Percentiles rank a stretch among this genome's conserved stretches.
Conservation (phyloP, 306 rosid species). For the Delonix regia region DNA sequence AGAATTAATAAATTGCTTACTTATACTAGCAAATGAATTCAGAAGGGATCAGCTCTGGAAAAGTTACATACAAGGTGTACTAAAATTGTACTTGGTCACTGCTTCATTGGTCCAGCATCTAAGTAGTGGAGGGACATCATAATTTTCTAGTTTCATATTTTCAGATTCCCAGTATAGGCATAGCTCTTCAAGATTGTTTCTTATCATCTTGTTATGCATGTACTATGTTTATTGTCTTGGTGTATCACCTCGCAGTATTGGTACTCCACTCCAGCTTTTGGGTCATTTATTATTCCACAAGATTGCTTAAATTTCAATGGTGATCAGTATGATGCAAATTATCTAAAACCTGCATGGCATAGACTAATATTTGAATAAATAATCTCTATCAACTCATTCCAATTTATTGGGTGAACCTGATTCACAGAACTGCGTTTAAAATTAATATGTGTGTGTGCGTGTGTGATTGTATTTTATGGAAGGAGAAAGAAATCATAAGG, state of each 20-base stretch:
- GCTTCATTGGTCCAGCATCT: background rate
- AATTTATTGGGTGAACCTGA: conserved; percentile 10
- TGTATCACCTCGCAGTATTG: background rate
- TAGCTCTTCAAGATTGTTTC: background rate
- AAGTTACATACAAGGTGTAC: background rate
- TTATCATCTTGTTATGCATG: background rate
- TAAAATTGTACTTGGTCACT: background rate
- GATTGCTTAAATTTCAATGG: background rate
- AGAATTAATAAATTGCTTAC: background rate
- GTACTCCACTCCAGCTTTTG: background rate
- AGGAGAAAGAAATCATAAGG: background rate
- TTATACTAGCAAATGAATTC: background rate
- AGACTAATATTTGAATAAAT: background rate
- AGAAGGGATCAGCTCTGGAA: background rate
- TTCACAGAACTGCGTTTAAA: background rate
- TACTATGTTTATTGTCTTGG: background rate
- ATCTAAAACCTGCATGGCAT: background rate
- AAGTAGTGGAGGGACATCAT: background rate
- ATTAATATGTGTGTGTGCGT: conserved; percentile 14
- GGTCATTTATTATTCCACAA: background rate
- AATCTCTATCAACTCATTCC: conserved; percentile 19
- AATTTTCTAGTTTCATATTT: background rate
- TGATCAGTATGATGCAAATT: background rate
- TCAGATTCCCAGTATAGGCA: background rate
- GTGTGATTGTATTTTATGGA: background rate